These are phyloP conservation scores for Quercus ilex DNA, from an alignment of 306 rosid genomes.

Conservation along the genomic window DNA sequence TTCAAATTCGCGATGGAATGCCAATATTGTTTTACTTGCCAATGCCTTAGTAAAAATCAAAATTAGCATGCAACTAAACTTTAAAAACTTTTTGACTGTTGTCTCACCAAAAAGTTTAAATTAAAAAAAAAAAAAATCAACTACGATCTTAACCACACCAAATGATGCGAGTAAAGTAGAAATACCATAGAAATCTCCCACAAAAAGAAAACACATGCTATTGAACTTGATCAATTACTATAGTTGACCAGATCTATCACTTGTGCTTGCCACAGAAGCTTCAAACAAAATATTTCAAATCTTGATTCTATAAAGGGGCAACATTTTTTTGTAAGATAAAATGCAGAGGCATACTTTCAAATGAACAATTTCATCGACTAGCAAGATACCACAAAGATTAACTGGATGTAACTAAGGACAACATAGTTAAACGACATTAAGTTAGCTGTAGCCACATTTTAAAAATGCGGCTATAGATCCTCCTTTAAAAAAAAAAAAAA, in stretches of 20 bases:
- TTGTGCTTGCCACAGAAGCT: background rate
- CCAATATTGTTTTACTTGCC: background rate
- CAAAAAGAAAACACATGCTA: background rate
- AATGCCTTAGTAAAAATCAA: background rate
- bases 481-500: no score
- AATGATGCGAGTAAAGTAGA: background rate
- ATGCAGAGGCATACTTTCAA: background rate
- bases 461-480: no score
- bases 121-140: background rate
- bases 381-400: background rate
- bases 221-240: conserved; percentile 1
- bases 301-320: conserved; percentile 5
- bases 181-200: background rate
- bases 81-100: background rate
- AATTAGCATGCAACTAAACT: background rate
- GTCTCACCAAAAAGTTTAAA: background rate
- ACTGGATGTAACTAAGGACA: no score
- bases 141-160: background rate
- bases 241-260: background rate
- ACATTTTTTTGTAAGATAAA: background rate
- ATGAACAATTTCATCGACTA: conserved; percentile 14
- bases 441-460: no score
- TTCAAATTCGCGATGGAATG: background rate
- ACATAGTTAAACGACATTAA: no score
- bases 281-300: background rate